Percentiles rank a stretch among this genome's conserved stretches.
These are phyloP conservation scores for Colletotrichum tabaci DNA, from an alignment of 2,329 filamentous ascomycete species.

Conservation along the genomic window DNA sequence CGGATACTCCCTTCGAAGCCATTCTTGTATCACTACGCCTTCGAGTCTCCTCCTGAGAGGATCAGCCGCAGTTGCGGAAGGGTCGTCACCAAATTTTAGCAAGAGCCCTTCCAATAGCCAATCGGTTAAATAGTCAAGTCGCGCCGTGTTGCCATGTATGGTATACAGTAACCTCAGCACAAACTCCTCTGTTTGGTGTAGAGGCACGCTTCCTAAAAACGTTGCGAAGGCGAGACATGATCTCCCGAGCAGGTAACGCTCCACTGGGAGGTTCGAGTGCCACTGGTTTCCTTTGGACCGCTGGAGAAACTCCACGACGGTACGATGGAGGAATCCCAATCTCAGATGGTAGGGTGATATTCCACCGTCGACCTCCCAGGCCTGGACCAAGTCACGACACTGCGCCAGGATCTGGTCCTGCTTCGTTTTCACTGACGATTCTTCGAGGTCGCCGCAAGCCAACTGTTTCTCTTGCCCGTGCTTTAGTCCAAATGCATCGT, in stretches of 20 bases:
- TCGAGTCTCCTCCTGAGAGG: no score
- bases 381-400: constrained; percentile 20
- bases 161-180: neutral
- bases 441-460: no score
- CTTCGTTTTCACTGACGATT: neutral
- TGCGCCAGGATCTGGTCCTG: neutral
- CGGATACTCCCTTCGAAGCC: no score
- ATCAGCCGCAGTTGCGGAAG: no score
- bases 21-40: no score
- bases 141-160: neutral
- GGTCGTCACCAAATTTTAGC: no score
- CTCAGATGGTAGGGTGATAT: neutral
- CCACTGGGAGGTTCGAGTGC: neutral
- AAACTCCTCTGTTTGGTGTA: neutral
- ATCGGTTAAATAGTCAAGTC: accelerated
- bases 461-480: no score
- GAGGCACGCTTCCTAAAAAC: accelerated
- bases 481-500: no score
- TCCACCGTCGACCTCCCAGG: neutral
- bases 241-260: neutral
- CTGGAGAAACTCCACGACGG: constrained; percentile 17
- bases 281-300: neutral
- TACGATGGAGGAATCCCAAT: constrained; percentile 20
- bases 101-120: neutral
- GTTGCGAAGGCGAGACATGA: neutral